phyloP scores from a whole-genome alignment of 169 alveolate species.

The Plasmodium vivax region DNA sequence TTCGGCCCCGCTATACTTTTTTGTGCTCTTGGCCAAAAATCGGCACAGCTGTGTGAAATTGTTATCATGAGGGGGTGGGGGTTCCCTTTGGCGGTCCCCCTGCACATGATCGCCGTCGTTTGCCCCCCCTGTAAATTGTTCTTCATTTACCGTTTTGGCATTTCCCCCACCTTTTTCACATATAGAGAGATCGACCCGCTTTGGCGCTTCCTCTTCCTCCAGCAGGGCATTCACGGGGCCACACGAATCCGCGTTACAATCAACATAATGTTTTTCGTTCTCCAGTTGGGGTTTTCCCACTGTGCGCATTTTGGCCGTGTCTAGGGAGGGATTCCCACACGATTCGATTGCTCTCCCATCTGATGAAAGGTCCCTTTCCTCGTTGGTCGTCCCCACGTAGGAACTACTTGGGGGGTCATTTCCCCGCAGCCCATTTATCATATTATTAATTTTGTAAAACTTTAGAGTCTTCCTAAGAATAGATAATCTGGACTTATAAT shows the following conservation, averaged over 20 bases:
- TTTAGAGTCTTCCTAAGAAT: slow-evolving; percentile 88
- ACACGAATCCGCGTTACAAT: slow-evolving; percentile 1
- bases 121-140: background rate
- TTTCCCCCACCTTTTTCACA: background rate
- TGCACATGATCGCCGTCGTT: background rate
- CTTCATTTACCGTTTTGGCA: background rate
- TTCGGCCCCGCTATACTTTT: slow-evolving; percentile 97
- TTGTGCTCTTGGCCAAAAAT: slow-evolving; percentile 92
- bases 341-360: background rate
- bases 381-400: background rate
- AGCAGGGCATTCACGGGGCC: background rate
- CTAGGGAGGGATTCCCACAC: background rate
- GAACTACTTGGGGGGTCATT: background rate
- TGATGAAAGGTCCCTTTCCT: background rate
- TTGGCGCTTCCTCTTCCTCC: background rate
- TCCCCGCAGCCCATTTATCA: background rate
- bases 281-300: background rate
- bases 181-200: background rate
- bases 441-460: slow-evolving; percentile 42
- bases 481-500: slow-evolving; percentile 91
- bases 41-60: slow-evolving; percentile 83
- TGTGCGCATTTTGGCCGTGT: background rate
- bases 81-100: slow-evolving; percentile 74
- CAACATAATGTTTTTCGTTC: slow-evolving; percentile 14
- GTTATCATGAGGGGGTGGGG: slow-evolving; percentile 80